Evolutionary conservation across 345 rosid species (phyloP), one percentile per base, ranked within the genome.

Genomic region (Lumnitzera littorea): DNA sequence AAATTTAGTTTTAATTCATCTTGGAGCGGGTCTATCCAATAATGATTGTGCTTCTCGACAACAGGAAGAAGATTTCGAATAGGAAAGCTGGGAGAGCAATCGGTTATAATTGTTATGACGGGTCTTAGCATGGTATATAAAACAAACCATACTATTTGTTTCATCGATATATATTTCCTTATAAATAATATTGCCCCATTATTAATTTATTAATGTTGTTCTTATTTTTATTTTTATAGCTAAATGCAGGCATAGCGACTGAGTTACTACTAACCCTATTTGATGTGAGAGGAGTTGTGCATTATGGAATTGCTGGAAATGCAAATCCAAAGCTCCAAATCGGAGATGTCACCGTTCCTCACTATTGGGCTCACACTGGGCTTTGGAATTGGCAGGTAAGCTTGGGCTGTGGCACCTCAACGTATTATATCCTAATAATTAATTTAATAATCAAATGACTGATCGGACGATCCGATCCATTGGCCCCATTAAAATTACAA

Each of bases 301-400:
- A 85, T 68, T 75, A 80, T 60, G 97, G 91, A 69, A 82, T 90
- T 24, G 90, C 91, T 14, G 97, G 89, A 48, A 86, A 86, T 55
- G 87, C 84, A 63, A 76, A 86, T 57, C 77, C 78, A 43, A 9
- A 68, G n/a, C 84, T 86, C 51, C 68, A 80, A 60, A 80, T 86
- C 23, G 94, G 85, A 15, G 86, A 84, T 52, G 84, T 84, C 1
- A 82, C 94, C 2, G 74, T 86, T 57, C 87, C 89, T 46, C 63
- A 41, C 11, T 73, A 52, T 48, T 86, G 97, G 97, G 91, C 96
- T 46, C 92, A 87, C 46, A 43, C 80, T 12, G 87, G 84, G 27
- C 96, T 90, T 25, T 90, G 92, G 97, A 78, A 65, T 67, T 90
- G 96, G 87, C 91, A 89, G 89, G 89, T 76, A 31, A 24, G 1